Evolutionary conservation across 108 stramenopile genomes (phyloP), one percentile per base, ranked within the genome.

Genomic region (Schizochytrium sp.): DNA sequence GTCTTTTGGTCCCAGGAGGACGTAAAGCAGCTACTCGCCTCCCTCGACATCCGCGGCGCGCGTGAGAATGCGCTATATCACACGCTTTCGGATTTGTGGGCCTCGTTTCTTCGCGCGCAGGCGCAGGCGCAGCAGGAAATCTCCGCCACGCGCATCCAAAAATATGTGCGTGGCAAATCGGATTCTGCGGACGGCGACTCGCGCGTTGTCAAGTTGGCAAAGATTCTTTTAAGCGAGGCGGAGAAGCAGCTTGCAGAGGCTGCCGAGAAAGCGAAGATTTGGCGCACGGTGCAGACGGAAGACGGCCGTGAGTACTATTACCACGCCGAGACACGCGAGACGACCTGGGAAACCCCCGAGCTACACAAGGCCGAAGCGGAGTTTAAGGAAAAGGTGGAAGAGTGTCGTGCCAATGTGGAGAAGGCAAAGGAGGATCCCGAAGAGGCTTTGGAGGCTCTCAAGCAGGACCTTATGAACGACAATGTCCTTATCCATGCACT

Each of bases 321-420:
- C 76, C 76, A 83, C 51, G 51, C 16, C n/a, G 76, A 83, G n/a
- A 83, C 76, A 16, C 76, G 76, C 51, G 76, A 83, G 76, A 83
- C 76, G n/a, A 53, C 76, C 51, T 83, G 76, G 76, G 76, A 83
- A 16, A 23, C 19, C 45, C 76, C 76, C 1, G 48, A 83, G 51
- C 48, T 23, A 3, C 48, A 53, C n/a, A 53, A 53, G 25, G 51
- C 45, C 19, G 76, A 83, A 34, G 76, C 19, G 19, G 76, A 47
- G 51, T 43, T 45, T 12, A 83, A 83, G 28, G 19, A n/a, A 23
- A 83, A 83, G 6, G 76, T 83, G n/a, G 76, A 47, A 34, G 51
- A 83, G 28, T 53, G 45, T 18, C 45, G 51, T 53, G 76, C 45
- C 19, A 47, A 53, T 23, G 48, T 83, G 5, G 76, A 83, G 16